Conservation (phyloP, 805 yeast species). For the Metschnikowia vanudenii region DNA sequence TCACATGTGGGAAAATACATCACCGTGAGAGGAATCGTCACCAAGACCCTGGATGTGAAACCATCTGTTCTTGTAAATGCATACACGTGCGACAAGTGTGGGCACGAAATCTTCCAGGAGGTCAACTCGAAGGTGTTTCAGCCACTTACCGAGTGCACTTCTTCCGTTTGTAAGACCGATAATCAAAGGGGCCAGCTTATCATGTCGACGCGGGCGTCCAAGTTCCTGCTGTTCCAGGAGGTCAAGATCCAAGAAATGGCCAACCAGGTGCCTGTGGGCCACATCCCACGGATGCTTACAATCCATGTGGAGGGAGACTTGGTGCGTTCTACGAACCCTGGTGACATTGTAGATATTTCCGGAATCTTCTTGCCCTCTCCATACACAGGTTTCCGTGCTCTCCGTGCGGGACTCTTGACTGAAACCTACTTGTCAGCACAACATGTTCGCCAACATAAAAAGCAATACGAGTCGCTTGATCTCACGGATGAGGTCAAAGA, state of each 20-base stretch:
- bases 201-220: constrained; percentile 93
- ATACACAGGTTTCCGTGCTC: constrained; percentile 91
- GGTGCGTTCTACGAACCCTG: constrained; percentile 86
- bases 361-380: constrained; percentile 95
- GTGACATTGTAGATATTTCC: constrained; percentile 89
- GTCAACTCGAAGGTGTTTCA: constrained; percentile 79
- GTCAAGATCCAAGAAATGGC: constrained; percentile 93
- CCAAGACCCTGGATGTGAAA: constrained; percentile 94
- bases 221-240: constrained; percentile 93
- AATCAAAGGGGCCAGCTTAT: constrained; percentile 84
- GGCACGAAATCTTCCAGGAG: constrained; percentile 94
- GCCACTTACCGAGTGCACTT: constrained; percentile 86
- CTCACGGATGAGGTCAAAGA: constrained; percentile 55
- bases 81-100: constrained; percentile 96
- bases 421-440: constrained; percentile 94
- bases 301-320: constrained; percentile 90
- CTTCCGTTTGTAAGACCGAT: constrained; percentile 74
- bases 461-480: constrained; percentile 69
- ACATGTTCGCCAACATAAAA: constrained; percentile 80
- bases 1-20: constrained; percentile 78
- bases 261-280: constrained; percentile 96
- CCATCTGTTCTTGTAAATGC: constrained; percentile 91
- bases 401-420: constrained; percentile 88
- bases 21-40: constrained; percentile 90
- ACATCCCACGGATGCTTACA: constrained; percentile 85